Evolutionary conservation across 2,329 filamentous ascomycete genomes (phyloP).

Genomic region (Botrytis squamosa): DNA sequence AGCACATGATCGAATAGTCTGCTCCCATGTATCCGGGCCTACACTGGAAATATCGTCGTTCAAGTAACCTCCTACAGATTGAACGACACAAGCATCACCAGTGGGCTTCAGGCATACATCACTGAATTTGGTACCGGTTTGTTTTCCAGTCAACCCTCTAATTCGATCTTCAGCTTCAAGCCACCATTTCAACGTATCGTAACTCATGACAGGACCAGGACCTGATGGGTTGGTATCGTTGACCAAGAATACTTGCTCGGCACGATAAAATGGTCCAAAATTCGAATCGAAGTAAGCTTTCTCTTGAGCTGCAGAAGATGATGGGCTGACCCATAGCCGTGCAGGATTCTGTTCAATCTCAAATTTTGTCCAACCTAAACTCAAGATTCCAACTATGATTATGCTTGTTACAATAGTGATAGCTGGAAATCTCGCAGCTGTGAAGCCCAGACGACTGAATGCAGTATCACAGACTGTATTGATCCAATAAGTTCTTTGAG

Average conservation of each 20-base stretch:
- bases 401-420: conserved; percentile 78
- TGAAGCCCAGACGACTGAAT: conserved; percentile 77
- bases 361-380: conserved; percentile 84
- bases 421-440: conserved; percentile 78
- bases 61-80: conserved; percentile 91
- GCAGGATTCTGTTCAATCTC: conserved; percentile 89
- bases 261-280: conserved; percentile 94
- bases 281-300: conserved; percentile 91
- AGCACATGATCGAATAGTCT: conserved; percentile 70
- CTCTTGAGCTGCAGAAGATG: conserved; percentile 84
- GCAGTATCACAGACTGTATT: conserved; percentile 79
- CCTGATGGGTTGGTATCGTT: conserved; percentile 71
- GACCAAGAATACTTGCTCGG: conserved; percentile 89
- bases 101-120: conserved; percentile 95
- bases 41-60: conserved; percentile 63
- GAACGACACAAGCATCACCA: conserved; percentile 84
- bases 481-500: conserved; percentile 74
- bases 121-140: conserved; percentile 67
- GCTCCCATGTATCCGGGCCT: conserved; percentile 66
- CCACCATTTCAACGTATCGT: conserved; percentile 92
- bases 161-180: conserved; percentile 82
- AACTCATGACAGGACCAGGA: conserved; percentile 76
- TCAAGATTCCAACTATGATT: conserved; percentile 74
- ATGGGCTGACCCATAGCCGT: conserved; percentile 92
- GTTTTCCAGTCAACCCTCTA: conserved; percentile 65